Evolutionary conservation across 495 filamentous ascomycete species (phyloP), one percentile per base, ranked within the genome.

Genomic region (Bacidia rubella): DNA sequence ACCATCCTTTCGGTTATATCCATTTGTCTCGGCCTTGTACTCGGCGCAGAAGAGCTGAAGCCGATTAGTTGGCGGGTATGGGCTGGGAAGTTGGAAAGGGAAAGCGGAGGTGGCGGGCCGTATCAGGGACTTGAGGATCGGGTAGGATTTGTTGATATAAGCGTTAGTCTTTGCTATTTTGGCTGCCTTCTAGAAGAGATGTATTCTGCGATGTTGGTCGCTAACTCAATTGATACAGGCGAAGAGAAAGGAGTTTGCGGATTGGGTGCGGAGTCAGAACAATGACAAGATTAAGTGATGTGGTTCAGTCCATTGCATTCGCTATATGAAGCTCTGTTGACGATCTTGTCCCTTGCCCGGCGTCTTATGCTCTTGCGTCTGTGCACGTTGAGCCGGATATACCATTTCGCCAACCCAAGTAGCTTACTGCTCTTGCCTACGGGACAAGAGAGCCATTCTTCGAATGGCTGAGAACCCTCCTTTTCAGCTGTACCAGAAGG

Each of bases 51-150:
- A 26, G 76, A 81, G 44, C 63, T 87, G 59, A 78, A 85, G 65
- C 85, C 86, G 1, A 82, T 90, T 54, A 80, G 79, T 65, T 89
- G 85, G 84, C 77, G 79, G 21, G 80, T 83, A 54, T 93, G 87
- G 87, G 85, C 85, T 23, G 85, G 86, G 45, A 77, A 86, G 66
- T 80, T 87, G 54, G 86, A 93, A 69, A 75, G 74, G 52, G 82
- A 89, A 29, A 56, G 51, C 21, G 57, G 54, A 12, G 74, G 74
- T 2, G 72, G 68, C 44, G 69, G 67, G 12, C 75, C 77, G 43
- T 81, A 71, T 55, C 59, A 65, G 26, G 62, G 65, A 22, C 58
- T 81, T 54, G 77, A 75, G 73, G 82, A 70, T 73, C 73, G 74
- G 62, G 71, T 73, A 49, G 79, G 81, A 2, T 90, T 89, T 60